phyloP scores from a whole-genome alignment of 805 yeast genomes.

The Yarrowia porcina region DNA sequence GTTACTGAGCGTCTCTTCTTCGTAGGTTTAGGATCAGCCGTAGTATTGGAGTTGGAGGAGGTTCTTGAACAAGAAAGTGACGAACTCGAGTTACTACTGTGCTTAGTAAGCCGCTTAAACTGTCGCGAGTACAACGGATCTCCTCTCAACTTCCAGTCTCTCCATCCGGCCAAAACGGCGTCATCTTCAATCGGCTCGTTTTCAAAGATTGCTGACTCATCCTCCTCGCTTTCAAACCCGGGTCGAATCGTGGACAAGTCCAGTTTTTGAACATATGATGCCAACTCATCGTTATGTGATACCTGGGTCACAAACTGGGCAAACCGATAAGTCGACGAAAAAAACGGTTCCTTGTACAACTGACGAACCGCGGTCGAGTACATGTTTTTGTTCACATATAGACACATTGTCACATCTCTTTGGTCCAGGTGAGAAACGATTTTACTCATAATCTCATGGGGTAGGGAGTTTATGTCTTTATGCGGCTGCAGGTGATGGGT shows the following conservation, averaged over 20 bases:
- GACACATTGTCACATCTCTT: conserved; percentile 43
- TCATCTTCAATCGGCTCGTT: conserved; percentile 12
- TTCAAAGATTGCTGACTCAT: conserved; percentile 28
- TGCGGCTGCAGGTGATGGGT: conserved; percentile 1
- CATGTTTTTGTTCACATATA: conserved; percentile 53
- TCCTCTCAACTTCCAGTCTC: conserved; percentile 81
- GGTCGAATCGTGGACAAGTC: conserved; percentile 52
- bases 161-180: conserved; percentile 72
- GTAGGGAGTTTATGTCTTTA: conserved; percentile 28
- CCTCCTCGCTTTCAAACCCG: conserved; percentile 5
- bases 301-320: conserved; percentile 75
- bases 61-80: neutral
- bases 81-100: neutral
- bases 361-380: conserved; percentile 51
- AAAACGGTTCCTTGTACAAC: conserved; percentile 52
- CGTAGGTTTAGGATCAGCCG: neutral
- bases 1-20: neutral
- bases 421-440: conserved; percentile 39
- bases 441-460: conserved; percentile 34
- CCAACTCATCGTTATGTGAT: conserved; percentile 54
- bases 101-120: conserved; percentile 10
- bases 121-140: conserved; percentile 58
- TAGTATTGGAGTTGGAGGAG: neutral
- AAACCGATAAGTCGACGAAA: conserved; percentile 71
- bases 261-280: conserved; percentile 51